Base-by-base conservation (phyloP, 139 green algal species). In the Chlamydomonas sp. region DNA sequence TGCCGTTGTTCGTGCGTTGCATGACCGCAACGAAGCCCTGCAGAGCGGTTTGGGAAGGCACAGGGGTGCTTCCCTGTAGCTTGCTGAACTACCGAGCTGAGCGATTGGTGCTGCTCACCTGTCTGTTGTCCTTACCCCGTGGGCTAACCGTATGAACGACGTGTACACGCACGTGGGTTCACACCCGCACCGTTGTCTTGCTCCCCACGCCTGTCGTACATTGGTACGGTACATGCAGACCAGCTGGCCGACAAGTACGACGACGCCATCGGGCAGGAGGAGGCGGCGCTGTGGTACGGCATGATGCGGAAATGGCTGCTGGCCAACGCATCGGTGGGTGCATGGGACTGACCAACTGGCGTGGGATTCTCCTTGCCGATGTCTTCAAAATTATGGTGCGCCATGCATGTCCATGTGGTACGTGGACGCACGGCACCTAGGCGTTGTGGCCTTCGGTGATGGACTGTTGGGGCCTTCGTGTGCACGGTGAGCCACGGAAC, bases 211-310 rank as follows among this genome's bases (percentile, higher is more conserved):
- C 66, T 18, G 66, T 71, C 10, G 66, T 10, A 71, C 66, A 71
- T 71, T 14, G 66, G 66, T 71, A 14, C 12, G 12, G 10, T 49
- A 49, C 31, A 49, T 49, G 31, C 31, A 49, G 84, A 88, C 64
- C 6, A 63, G 18, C 83, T 88, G 4, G 84, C 84, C 5, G 17
- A 82, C 64, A 67, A 63, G 57, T 88, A 88, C 63, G 84, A 88
- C 16, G 75, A 88, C 0, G 84, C 84, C 57, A 88, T 88, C 64
- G 84, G 84, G 2, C 84, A 88, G 57, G 84, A 88, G 58, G 84
- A 88, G 75, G 84, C 75, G 17, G 83, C 83, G 8, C 72, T 87
- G 12, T 87, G 83, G 83, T 87, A 87, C 73, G 83, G 83, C 62
- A 80, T 75, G 72, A 87, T 87, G 83, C 83, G 83, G 1, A 60